Evolutionary conservation across 2,329 filamentous ascomycete genomes (phyloP), one percentile per base, ranked within the genome.

Genomic region (Colletotrichum sublineola): DNA sequence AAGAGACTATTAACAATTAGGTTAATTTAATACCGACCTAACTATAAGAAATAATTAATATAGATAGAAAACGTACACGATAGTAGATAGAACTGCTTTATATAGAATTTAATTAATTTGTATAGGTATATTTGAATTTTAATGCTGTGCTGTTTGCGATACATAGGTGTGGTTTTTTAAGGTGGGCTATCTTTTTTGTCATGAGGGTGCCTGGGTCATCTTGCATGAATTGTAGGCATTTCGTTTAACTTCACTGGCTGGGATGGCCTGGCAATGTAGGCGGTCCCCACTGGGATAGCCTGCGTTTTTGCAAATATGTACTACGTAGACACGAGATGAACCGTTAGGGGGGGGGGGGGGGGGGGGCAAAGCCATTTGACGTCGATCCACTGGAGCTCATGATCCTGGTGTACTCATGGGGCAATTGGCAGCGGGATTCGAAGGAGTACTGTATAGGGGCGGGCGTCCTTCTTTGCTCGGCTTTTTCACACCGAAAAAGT

Each of bases 301-400:
- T 8, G 14, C 4, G 24, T 24, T 24, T 24, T 24, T 53, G 18
- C 7, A 31, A 40, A 33, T 38, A 12, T 18, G 67, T n/a, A n/a
- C n/a, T n/a, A n/a, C n/a, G n/a, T 24, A 69, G 61, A 65, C 48
- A 73, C 48, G 70, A 70, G 70, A 73, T 57, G 66, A 70, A 70
- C 70, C 33, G 67, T 36, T n/a, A 46, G 46, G 40, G 24, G n/a
- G n/a, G 46, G 40, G 24, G 46, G 40, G 24, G 46, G 40, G 24
- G 46, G 40, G 24, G 46, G 40, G 24, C 42, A 20, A 12, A 44
- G 18, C n/a, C 31, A 72, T 72, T 53, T 33, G 40, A 69, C 53
- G 20, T 24, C 44, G 69, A 31, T 64, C 69, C 69, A 69, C 65
- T 18, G n/a, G 11, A n/a, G 46, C 65, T 64, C 65, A 50, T 55